A percentile compares a stretch with the other conserved stretches of the same genome.
These are phyloP conservation scores for Collybia sp. DNA, from an alignment of 768 basidiomycete species.

Conservation along the genomic window DNA sequence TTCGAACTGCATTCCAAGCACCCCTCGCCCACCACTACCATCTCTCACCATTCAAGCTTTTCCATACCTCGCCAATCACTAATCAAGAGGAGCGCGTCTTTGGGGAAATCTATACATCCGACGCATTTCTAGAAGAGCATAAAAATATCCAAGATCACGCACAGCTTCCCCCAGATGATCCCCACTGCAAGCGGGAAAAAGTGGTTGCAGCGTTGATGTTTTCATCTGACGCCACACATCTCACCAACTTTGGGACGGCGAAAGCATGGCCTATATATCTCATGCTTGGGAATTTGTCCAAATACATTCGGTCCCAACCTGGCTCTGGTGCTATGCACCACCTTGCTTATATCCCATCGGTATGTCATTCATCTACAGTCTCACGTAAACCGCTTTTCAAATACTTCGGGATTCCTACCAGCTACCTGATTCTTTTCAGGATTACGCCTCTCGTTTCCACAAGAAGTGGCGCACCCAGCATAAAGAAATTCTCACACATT, in stretches of 20 bases:
- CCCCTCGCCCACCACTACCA: conserved; percentile 12
- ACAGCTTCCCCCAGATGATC: conserved; percentile 14
- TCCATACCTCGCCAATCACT: conserved; percentile 5
- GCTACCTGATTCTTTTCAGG: conserved; percentile 20
- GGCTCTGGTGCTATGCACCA: conserved; percentile 28
- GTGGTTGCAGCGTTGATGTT: conserved; percentile 21
- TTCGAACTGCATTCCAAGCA: conserved; percentile 15
- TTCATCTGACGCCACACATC: conserved; percentile 17
- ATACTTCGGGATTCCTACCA: conserved; percentile 1
- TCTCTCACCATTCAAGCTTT: conserved; percentile 17
- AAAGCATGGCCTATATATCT: conserved; percentile 35
- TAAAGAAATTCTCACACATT: conserved; percentile 12
- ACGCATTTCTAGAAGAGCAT: conserved; percentile 24
- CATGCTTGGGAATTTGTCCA: conserved; percentile 34
- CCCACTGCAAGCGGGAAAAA: conserved; percentile 19
- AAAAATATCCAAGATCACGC: conserved; percentile 19
- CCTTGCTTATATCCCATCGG: conserved; percentile 37
- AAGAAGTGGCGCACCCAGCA: neutral
- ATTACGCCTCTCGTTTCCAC: neutral
- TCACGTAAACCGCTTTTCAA: neutral
- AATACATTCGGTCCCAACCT: conserved; percentile 27
- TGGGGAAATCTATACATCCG: conserved; percentile 25
- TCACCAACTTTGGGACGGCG: too few species aligned
- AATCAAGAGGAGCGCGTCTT: conserved; percentile 13
- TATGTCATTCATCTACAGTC: conserved; percentile 15